A percentile compares a stretch with the other conserved stretches of the same genome.
Evolutionary conservation across 2,329 filamentous ascomycete species (phyloP).

Genomic region (Arachnomyces sp.): DNA sequence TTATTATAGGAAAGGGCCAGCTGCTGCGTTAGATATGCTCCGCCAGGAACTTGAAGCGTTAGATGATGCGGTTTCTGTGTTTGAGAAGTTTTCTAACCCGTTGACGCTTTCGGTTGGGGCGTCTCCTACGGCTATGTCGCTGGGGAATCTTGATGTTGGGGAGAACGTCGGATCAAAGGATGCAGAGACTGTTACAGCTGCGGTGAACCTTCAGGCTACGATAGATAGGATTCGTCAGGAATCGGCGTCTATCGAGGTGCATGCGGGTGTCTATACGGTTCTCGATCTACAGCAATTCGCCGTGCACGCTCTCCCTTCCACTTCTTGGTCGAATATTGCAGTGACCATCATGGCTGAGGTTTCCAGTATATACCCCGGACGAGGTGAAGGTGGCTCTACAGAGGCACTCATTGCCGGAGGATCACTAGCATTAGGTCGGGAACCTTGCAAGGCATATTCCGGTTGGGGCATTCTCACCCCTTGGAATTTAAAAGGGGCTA

Average conservation of each 20-base stretch:
- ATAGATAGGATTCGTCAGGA: constrained; percentile 8
- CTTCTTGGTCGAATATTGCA: constrained; percentile 45
- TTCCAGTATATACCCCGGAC: constrained; percentile 53
- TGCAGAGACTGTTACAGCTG: background rate
- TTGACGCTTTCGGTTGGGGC: constrained; percentile 61
- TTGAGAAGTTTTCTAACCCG: constrained; percentile 14
- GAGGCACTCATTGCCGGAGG: constrained; percentile 64
- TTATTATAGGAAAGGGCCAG: constrained; percentile 50
- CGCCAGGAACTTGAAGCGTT: constrained; percentile 47
- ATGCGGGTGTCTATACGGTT: constrained; percentile 66
- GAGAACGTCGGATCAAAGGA: constrained; percentile 9
- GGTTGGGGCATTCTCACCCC: constrained; percentile 62
- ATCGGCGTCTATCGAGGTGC: constrained; percentile 51
- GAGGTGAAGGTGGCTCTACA: constrained; percentile 21
- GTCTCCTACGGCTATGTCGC: constrained; percentile 61
- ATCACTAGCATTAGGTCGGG: constrained; percentile 59
- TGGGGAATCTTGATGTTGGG: constrained; percentile 48
- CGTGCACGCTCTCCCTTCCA: constrained; percentile 49
- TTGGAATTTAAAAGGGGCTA: constrained; percentile 34
- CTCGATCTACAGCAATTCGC: constrained; percentile 72
- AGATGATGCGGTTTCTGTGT: constrained; percentile 10
- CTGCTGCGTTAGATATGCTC: constrained; percentile 52
- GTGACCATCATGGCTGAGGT: constrained; percentile 64
- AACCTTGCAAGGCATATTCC: constrained; percentile 60
- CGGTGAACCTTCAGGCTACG: constrained; percentile 6